A percentile compares a stretch with the other conserved stretches of the same genome.
phyloP scores from a whole-genome alignment of 2,329 filamentous ascomycete genomes.

The Ampelomyces quisqualis region DNA sequence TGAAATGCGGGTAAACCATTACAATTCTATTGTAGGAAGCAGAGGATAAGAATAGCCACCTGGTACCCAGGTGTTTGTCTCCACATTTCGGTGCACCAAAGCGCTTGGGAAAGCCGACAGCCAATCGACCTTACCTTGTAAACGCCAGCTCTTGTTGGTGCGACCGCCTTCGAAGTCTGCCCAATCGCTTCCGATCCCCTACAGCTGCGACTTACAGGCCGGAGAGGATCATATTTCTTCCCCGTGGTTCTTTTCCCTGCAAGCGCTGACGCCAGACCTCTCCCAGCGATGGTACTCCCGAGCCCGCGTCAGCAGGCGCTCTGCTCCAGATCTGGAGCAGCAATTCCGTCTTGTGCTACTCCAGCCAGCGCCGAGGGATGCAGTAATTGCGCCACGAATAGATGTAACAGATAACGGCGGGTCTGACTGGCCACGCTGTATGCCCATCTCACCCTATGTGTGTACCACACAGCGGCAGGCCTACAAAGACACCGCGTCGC shows the following conservation, averaged over 20 bases:
- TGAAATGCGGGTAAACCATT: too few relatives aligned
- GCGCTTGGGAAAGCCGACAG: constrained; percentile 13
- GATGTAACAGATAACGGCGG: constrained; percentile 12
- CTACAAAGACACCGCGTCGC: constrained; percentile 39
- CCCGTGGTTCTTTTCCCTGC: constrained; percentile 14
- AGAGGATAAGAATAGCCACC: constrained; percentile 16
- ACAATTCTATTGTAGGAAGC: constrained; percentile 3
- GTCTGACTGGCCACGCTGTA: constrained; percentile 30
- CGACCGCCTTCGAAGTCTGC: constrained; percentile 10
- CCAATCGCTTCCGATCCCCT: constrained; percentile 24
- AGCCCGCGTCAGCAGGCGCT: constrained; percentile 37
- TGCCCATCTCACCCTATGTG: constrained; percentile 28
- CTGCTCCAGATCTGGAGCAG: too few relatives aligned
- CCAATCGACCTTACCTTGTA: constrained; percentile 25
- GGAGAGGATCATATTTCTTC: constrained; percentile 28
- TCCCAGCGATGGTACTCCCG: constrained; percentile 18
- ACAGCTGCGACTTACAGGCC: constrained; percentile 15
- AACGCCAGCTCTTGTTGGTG: constrained; percentile 24
- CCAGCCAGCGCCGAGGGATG: constrained; percentile 23
- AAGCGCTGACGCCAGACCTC: constrained; percentile 31
- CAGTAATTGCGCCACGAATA: constrained; percentile 21
- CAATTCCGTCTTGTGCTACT: constrained; percentile 24
- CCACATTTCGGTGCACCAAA: constrained; percentile 17
- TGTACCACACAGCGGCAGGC: constrained; percentile 20
- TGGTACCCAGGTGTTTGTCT: constrained; percentile 4